Percentiles rank a stretch among this genome's conserved stretches.
These are phyloP conservation scores for Alternaria novae-zelandiae DNA, from an alignment of 2,329 filamentous ascomycete species.

Conservation along the genomic window DNA sequence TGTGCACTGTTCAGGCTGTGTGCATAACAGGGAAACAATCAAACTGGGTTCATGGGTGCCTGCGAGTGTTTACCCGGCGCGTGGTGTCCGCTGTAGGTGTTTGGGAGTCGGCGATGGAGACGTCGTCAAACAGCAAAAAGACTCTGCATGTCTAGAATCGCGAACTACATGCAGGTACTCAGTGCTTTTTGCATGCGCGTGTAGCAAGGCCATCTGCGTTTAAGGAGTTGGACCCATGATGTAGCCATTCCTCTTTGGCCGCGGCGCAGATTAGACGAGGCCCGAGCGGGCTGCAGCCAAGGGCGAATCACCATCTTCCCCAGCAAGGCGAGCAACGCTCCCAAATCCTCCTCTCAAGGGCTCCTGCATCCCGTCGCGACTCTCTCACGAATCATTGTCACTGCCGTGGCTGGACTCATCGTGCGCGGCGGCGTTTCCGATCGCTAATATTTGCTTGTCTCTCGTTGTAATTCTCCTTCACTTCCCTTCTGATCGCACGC, in stretches of 20 bases:
- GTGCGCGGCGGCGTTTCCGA: constrained; percentile 23
- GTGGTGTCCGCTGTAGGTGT: not conserved
- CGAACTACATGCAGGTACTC: not conserved
- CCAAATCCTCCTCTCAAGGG: constrained; percentile 26
- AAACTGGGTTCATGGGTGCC: constrained; percentile 5
- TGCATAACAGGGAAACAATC: constrained; percentile 18
- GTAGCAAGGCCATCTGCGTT: not conserved
- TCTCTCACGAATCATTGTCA: constrained; percentile 19
- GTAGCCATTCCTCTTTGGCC: constrained; percentile 13
- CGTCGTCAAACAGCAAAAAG: not conserved
- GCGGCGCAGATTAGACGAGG: constrained; percentile 20
- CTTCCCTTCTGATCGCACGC: constrained; percentile 20
- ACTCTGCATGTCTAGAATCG: not conserved
- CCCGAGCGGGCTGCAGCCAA: constrained; percentile 26
- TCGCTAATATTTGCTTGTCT: constrained; percentile 33
- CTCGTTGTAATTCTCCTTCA: constrained; percentile 18
- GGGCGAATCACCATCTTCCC: constrained; percentile 32
- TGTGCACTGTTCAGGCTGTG: constrained; percentile 19
- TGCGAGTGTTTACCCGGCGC: not conserved
- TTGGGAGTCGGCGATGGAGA: not conserved
- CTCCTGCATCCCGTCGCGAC: constrained; percentile 28
- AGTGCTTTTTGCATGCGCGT: constrained; percentile 4
- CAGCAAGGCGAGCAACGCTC: constrained; percentile 17
- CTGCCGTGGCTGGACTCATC: constrained; percentile 23
- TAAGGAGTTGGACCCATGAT: constrained; percentile 6